phyloP scores from a whole-genome alignment of 345 rosid genomes.

The Eucalyptus curtisii region DNA sequence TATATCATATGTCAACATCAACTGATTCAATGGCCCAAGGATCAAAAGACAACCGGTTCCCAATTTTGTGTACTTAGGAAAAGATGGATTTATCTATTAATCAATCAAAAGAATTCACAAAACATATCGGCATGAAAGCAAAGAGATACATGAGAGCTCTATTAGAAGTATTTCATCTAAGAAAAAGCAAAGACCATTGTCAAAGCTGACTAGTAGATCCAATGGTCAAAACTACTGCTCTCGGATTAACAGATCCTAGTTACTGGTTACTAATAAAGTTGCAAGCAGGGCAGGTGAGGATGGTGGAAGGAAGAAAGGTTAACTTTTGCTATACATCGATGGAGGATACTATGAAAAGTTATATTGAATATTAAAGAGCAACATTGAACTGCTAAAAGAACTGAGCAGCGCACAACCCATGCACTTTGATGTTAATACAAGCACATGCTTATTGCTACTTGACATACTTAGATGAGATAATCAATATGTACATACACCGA shows the following conservation, averaged over 20 bases:
- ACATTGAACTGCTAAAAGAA: background rate
- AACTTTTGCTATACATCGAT: background rate
- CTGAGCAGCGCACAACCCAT: background rate
- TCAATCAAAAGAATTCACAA: background rate
- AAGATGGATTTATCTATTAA: background rate
- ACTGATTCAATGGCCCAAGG: background rate
- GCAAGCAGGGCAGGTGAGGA: background rate
- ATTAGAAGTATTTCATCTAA: background rate
- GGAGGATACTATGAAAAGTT: background rate
- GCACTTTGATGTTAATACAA: background rate
- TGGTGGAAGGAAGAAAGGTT: background rate
- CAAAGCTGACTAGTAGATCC: background rate
- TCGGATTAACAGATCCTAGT: background rate
- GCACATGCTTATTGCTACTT: background rate
- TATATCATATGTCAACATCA: background rate
- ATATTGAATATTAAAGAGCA: background rate
- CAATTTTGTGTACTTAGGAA: background rate
- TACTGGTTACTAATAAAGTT: background rate
- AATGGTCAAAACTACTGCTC: background rate
- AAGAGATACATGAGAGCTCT: background rate
- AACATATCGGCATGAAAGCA: background rate
- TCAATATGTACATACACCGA: background rate
- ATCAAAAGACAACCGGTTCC: background rate
- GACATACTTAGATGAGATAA: background rate
- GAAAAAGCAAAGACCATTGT: background rate